Evolutionary conservation across 345 rosid species (phyloP).

Genomic region (Citrus sinensis): DNA sequence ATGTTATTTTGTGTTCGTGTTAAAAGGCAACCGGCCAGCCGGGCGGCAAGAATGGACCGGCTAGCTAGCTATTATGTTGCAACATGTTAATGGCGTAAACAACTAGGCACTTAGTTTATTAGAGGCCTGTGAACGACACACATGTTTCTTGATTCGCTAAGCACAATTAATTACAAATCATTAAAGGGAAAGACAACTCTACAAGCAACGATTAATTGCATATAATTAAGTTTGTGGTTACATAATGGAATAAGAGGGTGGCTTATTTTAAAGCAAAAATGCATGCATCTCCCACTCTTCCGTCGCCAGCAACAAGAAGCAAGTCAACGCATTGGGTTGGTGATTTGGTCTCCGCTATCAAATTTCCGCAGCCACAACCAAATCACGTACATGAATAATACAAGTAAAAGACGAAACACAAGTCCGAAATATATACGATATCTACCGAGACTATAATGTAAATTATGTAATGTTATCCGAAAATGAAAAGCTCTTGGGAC

Average conservation of each 20-base stretch:
- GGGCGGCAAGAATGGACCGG: background rate
- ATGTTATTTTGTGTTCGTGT: background rate
- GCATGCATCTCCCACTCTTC: background rate
- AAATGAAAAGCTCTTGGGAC: too few species aligned
- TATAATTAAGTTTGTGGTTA: background rate
- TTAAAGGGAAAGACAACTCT: background rate
- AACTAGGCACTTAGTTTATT: background rate
- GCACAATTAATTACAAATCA: conserved; percentile 8
- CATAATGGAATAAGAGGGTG: background rate
- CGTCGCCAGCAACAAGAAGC: background rate
- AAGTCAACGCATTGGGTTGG: background rate
- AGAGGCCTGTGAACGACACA: background rate
- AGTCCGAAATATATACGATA: too few species aligned
- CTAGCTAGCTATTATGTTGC: background rate
- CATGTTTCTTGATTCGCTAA: background rate
- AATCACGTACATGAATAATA: background rate
- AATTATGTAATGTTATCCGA: too few species aligned
- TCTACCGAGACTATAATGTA: too few species aligned
- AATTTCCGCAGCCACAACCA: background rate
- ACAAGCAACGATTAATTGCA: conserved; percentile 4
- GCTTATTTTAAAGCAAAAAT: background rate
- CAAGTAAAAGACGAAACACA: background rate
- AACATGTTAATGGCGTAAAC: background rate
- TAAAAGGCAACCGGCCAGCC: background rate
- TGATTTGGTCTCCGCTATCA: background rate